These are phyloP conservation scores for Chenopodium quinoa DNA, from an alignment of 148 eudicot genomes.

Conservation along the genomic window DNA sequence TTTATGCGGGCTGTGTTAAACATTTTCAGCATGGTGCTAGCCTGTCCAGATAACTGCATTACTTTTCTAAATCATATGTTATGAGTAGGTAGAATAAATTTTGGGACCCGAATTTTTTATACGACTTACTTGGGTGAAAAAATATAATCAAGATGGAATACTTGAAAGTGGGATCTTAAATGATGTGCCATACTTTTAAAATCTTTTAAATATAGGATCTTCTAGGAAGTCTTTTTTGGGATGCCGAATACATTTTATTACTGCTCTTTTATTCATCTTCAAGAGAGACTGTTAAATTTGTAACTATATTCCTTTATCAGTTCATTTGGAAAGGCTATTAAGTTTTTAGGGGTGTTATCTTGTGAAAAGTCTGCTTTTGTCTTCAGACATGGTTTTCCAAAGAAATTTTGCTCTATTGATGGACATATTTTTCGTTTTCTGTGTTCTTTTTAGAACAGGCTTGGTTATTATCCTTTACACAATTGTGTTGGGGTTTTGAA, in stretches of 20 bases:
- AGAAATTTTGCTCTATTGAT: neutral
- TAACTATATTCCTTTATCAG: neutral
- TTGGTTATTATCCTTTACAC: constrained; percentile 6
- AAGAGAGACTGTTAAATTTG: neutral
- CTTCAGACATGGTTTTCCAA: neutral
- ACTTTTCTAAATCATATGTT: neutral
- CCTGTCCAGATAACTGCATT: neutral
- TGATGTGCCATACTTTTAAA: neutral
- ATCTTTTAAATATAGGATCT: neutral
- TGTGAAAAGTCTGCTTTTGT: neutral
- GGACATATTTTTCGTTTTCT: neutral
- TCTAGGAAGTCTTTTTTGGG: neutral
- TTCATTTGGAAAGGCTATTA: neutral
- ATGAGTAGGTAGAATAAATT: neutral
- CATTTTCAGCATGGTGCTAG: neutral
- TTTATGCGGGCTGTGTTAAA: neutral
- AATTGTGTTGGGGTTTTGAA: neutral
- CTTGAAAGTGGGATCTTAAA: neutral
- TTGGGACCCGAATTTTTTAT: neutral
- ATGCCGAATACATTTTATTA: neutral
- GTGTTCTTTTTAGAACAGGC: neutral
- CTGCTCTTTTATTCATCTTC: neutral
- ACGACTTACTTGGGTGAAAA: neutral
- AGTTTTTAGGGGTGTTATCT: neutral
- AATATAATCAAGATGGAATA: neutral